Evolutionary conservation across 139 green algal species (phyloP), one percentile per base, ranked within the genome.

Genomic region (Desmodesmus armatus): DNA sequence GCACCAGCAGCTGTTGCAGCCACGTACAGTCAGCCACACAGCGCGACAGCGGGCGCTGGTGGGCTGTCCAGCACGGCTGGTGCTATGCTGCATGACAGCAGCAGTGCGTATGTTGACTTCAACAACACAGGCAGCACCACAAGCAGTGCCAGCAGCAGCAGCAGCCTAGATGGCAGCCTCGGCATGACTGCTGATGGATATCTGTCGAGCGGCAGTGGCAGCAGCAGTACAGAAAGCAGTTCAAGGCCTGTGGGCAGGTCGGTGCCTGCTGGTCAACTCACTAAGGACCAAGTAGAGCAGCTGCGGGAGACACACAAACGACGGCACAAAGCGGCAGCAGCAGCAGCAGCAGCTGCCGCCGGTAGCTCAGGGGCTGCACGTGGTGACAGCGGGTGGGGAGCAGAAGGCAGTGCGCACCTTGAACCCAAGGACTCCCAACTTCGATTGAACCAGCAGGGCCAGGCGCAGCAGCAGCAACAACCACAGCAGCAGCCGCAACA

Each of bases 131-230:
- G 62, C 58, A 37, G 23, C 29, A 67, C 53, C 77, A 65, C 60
- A 41, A 82, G 33, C 51, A 80, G 72, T 29, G 21, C 27, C 2
- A 41, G 31, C 43, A 82, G 44, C 47, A 44, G 75, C 51, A 82
- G 53, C 53, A 71, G 29, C 4, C 37, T 11, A 15, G 31, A 15
- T n/a, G 19, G 58, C 15, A 67, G 58, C 17, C 7, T 19, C 31
- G 58, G 58, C 58, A 6, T 27, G 58, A 31, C 23, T 67, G 2
- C 17, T 0, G 15, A 3, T 37, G 49, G 1, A 29, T 7, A 5
- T 43, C n/a, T 6, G 29, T 40, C 17, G 41, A 5, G 17, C 21
- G 17, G 17, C n/a, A 19, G 17, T 65, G 55, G 6, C 5, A 5
- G 17, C 5, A n/a, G 55, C 55, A n/a, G 21, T 9, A 65, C 5